These are phyloP conservation scores for Salvia hispanica DNA, from an alignment of 257 asterid genomes.

Conservation along the genomic window DNA sequence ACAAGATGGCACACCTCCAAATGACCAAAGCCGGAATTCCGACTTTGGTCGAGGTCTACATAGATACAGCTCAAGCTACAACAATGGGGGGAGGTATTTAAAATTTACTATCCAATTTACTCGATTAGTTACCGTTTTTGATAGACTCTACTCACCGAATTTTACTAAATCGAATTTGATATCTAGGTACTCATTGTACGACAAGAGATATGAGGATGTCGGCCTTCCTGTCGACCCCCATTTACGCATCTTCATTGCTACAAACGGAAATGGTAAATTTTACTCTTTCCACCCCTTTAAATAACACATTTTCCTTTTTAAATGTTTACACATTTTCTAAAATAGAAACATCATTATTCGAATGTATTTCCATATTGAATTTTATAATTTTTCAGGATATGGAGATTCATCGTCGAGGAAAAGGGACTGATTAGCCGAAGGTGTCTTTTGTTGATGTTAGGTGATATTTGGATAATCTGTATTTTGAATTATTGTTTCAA, in stretches of 20 bases:
- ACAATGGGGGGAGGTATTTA: constrained; percentile 12
- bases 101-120: background rate
- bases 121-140: background rate
- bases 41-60: constrained; percentile 5
- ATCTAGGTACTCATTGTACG: constrained; percentile 36
- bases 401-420: constrained; percentile 25
- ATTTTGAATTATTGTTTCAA: background rate
- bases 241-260: constrained; percentile 33
- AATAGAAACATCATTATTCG: no score
- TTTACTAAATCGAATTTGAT: background rate
- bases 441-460: no score
- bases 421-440: background rate
- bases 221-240: constrained; percentile 44
- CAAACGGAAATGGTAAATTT: constrained; percentile 21
- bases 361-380: no score
- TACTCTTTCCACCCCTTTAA: background rate
- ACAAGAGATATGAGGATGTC: constrained; percentile 33
- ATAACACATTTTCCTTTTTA: no score
- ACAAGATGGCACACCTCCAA: background rate
- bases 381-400: constrained; percentile 14
- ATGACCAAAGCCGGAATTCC: constrained; percentile 8
- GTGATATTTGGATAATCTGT: background rate
- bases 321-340: no score
- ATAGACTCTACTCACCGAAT: no score
- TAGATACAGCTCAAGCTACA: constrained; percentile 2